Base-by-base conservation (phyloP, 768 basidiomycete genomes). In the Candolleomyces eurysporus region DNA sequence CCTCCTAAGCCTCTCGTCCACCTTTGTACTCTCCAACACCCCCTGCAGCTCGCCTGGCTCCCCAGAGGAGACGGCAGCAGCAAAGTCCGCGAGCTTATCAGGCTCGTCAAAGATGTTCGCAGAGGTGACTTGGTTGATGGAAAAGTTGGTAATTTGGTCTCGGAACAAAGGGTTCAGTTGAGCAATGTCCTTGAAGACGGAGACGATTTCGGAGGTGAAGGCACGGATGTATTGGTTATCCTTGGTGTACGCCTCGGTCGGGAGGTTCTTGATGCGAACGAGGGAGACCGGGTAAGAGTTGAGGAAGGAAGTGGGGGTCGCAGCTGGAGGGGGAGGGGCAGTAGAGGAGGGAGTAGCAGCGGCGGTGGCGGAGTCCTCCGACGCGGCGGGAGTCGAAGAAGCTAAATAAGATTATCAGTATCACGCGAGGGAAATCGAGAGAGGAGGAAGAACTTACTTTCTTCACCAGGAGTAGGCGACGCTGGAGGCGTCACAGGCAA, bases 161-260 rank as follows among this genome's bases (percentile, higher is more conserved):
- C 96, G 91, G 88, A 98, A 98, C 65, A 98, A 86, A 2, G 95
- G 95, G 74, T 97, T 96, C 48, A 98, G 84, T 72, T 96, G 93
- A 0, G 96, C 96, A 62, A 98, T 97, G 70, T 98, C 96, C 79
- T 98, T 98, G 85, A 98, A 98, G 43, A 96, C 94, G 49, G 91
- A 90, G 65, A 98, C 91, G 62, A 98, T 94, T 75, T 98, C 96
- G 48, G 90, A 89, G 86, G 94, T 96, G 75, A 97, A 92, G 4
- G 96, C 96, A 30, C 94, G 91, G 66, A 96, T 89, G 73, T 96
- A 91, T 72, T 97, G 95, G 75, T 95, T 89, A 72, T 95, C 92
- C 72, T 96, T 93, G 78, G 89, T 87, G 79, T 90, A 96, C 0
- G 93, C 86, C 63, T 89, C 84, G 5, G 92, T 90, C 30, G 75